A percentile compares a stretch with the other conserved stretches of the same genome.
Evolutionary conservation across 345 rosid genomes (phyloP).

Genomic region (Eucalyptus curtisii): DNA sequence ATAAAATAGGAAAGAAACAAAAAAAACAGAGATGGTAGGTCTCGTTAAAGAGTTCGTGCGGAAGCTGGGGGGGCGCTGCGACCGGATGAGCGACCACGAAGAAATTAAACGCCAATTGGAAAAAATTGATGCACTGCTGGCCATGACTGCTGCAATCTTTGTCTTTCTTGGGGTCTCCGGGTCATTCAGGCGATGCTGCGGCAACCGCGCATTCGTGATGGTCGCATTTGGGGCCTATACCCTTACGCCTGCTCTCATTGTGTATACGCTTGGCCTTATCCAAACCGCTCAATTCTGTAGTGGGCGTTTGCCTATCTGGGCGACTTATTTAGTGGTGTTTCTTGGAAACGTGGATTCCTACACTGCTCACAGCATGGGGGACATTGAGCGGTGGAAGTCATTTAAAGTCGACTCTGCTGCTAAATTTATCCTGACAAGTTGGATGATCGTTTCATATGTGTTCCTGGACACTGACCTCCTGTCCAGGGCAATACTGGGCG

Average conservation of each 20-base stretch:
- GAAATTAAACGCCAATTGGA: accelerated
- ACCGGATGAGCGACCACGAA: too few species aligned
- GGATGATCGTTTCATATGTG: accelerated
- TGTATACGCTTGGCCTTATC: background rate
- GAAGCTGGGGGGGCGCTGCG: accelerated
- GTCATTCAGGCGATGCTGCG: background rate
- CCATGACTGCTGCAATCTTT: too few species aligned
- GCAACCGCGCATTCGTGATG: background rate
- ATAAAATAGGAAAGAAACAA: too few species aligned
- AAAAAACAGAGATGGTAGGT: too few species aligned
- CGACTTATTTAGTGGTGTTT: too few species aligned
- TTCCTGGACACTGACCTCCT: accelerated
- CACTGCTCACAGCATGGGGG: background rate
- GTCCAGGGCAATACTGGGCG: accelerated
- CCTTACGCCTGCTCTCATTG: background rate
- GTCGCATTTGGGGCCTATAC: background rate
- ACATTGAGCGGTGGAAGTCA: background rate
- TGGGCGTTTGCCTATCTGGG: accelerated
- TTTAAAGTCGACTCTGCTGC: too few species aligned
- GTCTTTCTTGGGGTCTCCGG: background rate
- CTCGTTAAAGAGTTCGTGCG: accelerated
- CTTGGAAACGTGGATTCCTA: background rate
- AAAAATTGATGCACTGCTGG: too few species aligned
- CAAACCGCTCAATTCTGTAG: accelerated
- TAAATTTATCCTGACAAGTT: too few species aligned